Evolutionary conservation across 1,284 basidiomycete genomes (phyloP), one percentile per base, ranked within the genome.

Genomic region (Trametes versicolor): DNA sequence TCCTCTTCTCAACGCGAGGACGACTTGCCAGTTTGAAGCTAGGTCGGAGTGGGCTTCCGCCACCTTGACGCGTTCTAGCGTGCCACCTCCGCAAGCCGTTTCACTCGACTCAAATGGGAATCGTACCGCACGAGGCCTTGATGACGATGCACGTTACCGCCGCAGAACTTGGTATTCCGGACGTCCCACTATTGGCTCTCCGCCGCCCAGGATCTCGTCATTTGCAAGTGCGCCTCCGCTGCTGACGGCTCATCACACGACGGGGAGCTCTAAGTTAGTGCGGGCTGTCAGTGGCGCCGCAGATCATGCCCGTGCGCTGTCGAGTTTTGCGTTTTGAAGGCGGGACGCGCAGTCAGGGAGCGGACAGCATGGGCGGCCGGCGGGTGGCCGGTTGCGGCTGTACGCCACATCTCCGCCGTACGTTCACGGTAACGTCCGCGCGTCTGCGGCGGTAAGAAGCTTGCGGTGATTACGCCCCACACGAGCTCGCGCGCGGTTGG

Each of bases 321-420:
- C 34, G 15, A 29, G 19, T 29, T 52, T 32, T 52, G 12, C 4
- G 0, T 21, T 25, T 47, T 36, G 21, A 34, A 25, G 7, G 34
- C 17, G 39, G 54, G 39, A 27, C 12, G 15, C 23, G 54, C 54
- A 23, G 25, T 9, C 19, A 12, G 25, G 2, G 17, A 23, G 51
- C 23, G 10, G 36, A 36, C 50, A 9, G 19, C 19, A 15, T 21
- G 17, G n/a, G 50, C 23, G 37, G 7, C 15, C 50, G 49, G 15
- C 49, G 51, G 32, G 51, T 17, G 23, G 47, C 23, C 17, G 32
- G 4, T 34, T 19, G 53, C 39, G 41, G 36, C 41, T 21, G 37
- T 52, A 39, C 37, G 29, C 23, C 10, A 15, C 32, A 34, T 60
- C 49, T 52, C 58, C 58, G 49, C 58, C 49, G 48, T 23, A 51